Evolutionary conservation across 495 filamentous ascomycete genomes (phyloP).

Genomic region (Xylaria castorea): DNA sequence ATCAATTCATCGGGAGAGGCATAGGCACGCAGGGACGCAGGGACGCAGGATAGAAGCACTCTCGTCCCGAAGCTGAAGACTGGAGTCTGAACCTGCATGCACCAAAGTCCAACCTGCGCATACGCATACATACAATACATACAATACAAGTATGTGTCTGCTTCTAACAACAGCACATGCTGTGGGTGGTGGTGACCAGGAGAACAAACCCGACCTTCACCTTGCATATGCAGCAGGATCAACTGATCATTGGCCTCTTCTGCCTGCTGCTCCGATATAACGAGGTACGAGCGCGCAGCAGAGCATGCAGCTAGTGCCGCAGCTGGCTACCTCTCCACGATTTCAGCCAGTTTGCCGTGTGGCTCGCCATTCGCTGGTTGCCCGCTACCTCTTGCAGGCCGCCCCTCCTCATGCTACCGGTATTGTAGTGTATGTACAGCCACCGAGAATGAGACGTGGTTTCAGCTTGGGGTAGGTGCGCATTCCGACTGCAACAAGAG

Average conservation of each 20-base stretch:
- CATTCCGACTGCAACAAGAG: conserved; percentile 16
- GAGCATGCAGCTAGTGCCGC: conserved; percentile 23
- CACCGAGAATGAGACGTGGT: conserved; percentile 13
- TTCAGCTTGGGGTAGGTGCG: conserved; percentile 25
- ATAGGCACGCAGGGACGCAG: conserved; percentile 24
- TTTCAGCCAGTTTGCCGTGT: conserved; percentile 8
- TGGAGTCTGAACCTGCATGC: conserved; percentile 20
- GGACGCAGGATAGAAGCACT: neutral
- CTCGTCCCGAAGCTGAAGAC: conserved; percentile 3
- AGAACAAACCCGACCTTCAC: conserved; percentile 11
- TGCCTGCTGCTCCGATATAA: conserved; percentile 11
- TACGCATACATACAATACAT: neutral
- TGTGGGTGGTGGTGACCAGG: conserved; percentile 3
- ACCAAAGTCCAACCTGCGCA: neutral
- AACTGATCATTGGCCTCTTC: neutral
- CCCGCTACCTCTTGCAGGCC: neutral
- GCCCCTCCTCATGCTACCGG: conserved; percentile 8
- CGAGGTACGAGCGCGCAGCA: conserved; percentile 18
- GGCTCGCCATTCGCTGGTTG: conserved; percentile 10
- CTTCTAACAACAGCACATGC: conserved; percentile 1
- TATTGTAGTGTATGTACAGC: no score
- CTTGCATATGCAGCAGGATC: conserved; percentile 21
- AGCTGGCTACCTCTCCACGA: conserved; percentile 22
- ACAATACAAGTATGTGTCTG: neutral
- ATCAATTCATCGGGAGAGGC: neutral